A percentile compares a stretch with the other conserved stretches of the same genome.
phyloP scores from a whole-genome alignment of 768 basidiomycete genomes.

The Russula virescens region DNA sequence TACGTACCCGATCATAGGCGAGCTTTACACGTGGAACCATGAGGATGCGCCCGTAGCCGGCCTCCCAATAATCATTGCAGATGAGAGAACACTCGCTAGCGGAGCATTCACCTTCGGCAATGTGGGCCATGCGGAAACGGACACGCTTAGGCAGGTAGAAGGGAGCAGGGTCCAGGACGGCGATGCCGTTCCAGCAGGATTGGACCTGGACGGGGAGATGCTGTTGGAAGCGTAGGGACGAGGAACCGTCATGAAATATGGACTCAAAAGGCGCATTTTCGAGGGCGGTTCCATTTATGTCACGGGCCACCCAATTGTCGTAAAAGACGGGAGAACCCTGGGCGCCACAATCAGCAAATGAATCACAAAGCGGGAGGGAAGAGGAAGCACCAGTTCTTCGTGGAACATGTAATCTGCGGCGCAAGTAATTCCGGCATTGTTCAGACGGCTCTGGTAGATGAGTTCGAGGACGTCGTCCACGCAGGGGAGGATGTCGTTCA shows the following conservation, averaged over 20 bases:
- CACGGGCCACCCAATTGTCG: conserved; percentile 97
- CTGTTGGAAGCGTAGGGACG: conserved; percentile 75
- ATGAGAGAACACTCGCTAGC: conserved; percentile 95
- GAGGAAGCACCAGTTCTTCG: conserved; percentile 65
- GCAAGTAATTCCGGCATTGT: conserved; percentile 98
- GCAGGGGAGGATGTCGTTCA: conserved; percentile 99
- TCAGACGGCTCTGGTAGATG: conserved; percentile 87
- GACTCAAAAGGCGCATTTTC: conserved; percentile 96
- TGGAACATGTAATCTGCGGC: conserved; percentile 99
- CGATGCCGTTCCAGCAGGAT: conserved; percentile 98
- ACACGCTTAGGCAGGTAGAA: conserved; percentile 90
- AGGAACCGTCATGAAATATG: conserved; percentile 82
- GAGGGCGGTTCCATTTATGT: conserved; percentile 97
- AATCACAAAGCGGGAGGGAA: neutral
- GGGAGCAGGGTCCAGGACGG: conserved; percentile 90
- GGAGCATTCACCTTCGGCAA: conserved; percentile 86
- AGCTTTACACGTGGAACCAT: conserved; percentile 97
- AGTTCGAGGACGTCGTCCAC: conserved; percentile 96
- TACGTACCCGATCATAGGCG: conserved; percentile 81
- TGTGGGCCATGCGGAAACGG: conserved; percentile 90
- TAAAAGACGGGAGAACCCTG: conserved; percentile 90
- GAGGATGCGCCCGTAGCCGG: conserved; percentile 93
- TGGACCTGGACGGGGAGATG: conserved; percentile 96
- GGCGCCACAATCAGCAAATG: neutral
- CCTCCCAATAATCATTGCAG: conserved; percentile 97